A percentile compares a stretch with the other conserved stretches of the same genome.
phyloP scores from a whole-genome alignment of 306 rosid species.

The Pyrus betulifolia region DNA sequence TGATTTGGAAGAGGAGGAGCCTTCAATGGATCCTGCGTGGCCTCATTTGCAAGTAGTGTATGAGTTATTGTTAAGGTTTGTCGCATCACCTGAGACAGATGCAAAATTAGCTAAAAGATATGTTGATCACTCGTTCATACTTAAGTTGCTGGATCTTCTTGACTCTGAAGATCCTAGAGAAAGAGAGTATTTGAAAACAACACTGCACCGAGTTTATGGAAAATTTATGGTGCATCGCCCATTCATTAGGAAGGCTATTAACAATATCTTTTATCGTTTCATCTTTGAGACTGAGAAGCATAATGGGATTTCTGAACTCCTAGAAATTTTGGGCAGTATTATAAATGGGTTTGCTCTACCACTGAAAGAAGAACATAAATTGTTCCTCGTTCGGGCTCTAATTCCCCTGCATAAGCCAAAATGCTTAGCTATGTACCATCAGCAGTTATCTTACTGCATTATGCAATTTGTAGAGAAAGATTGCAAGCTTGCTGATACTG shows the following conservation, averaged over 20 bases:
- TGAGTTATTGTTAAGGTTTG: slow-evolving; percentile 63
- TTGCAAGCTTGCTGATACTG: slow-evolving; percentile 80
- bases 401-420: slow-evolving; percentile 80
- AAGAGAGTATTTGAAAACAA: slow-evolving; percentile 62
- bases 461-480: slow-evolving; percentile 81
- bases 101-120: slow-evolving; percentile 67
- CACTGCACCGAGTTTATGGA: slow-evolving; percentile 61
- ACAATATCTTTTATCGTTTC: slow-evolving; percentile 53
- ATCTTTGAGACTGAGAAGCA: slow-evolving; percentile 65
- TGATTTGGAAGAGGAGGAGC: slow-evolving; percentile 85
- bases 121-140: slow-evolving; percentile 56
- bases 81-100: slow-evolving; percentile 68
- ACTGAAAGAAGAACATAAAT: slow-evolving; percentile 70
- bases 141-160: slow-evolving; percentile 62
- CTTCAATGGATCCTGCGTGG: slow-evolving; percentile 80
- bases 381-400: slow-evolving; percentile 61
- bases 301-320: slow-evolving; percentile 64
- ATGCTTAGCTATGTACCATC: slow-evolving; percentile 69
- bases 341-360: slow-evolving; percentile 74
- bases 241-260: slow-evolving; percentile 62
- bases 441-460: slow-evolving; percentile 66
- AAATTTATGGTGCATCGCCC: slow-evolving; percentile 80
- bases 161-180: slow-evolving; percentile 76
- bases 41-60: slow-evolving; percentile 77
- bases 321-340: slow-evolving; percentile 77